A percentile compares a stretch with the other conserved stretches of the same genome.
Evolutionary conservation across 805 yeast genomes (phyloP).

Genomic region (Myxozyma vanderwaltii): DNA sequence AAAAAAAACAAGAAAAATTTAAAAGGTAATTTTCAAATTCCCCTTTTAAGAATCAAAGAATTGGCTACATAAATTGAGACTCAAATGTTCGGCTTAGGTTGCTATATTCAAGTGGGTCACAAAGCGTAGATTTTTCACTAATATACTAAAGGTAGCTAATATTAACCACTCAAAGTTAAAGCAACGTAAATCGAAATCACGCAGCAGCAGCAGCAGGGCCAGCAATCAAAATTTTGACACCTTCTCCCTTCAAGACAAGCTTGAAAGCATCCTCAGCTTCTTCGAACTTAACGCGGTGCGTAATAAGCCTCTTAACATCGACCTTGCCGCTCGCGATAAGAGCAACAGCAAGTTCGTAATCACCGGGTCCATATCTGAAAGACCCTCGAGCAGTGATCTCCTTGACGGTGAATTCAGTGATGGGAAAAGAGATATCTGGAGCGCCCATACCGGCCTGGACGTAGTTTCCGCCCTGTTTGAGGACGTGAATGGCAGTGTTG

Average conservation of each 20-base stretch:
- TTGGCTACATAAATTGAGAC: too few species aligned
- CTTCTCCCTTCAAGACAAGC: constrained; percentile 63
- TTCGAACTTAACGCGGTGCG: constrained; percentile 70
- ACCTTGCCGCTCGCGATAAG: constrained; percentile 65
- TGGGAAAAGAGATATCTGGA: constrained; percentile 69
- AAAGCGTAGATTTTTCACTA: too few species aligned
- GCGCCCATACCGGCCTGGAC: constrained; percentile 88
- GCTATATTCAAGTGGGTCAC: too few species aligned
- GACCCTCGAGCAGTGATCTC: constrained; percentile 73
- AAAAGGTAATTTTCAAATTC: too few species aligned
- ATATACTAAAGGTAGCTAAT: too few species aligned
- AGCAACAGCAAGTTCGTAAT: constrained; percentile 70
- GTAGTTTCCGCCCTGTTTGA: constrained; percentile 68
- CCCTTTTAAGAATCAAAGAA: too few species aligned
- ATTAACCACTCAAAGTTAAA: too few species aligned
- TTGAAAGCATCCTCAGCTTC: constrained; percentile 79
- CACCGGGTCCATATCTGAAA: constrained; percentile 79
- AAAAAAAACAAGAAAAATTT: too few species aligned
- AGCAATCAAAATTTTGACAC: constrained; percentile 77
- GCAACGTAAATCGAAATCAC: neutral
- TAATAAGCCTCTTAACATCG: constrained; percentile 66
- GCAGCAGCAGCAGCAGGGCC: constrained; percentile 55
- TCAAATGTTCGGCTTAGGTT: too few species aligned
- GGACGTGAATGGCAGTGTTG: constrained; percentile 61
- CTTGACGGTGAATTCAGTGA: constrained; percentile 61